phyloP scores from a whole-genome alignment of 192 early-diverging fungal genomes.

The Paraglomus occultum region DNA sequence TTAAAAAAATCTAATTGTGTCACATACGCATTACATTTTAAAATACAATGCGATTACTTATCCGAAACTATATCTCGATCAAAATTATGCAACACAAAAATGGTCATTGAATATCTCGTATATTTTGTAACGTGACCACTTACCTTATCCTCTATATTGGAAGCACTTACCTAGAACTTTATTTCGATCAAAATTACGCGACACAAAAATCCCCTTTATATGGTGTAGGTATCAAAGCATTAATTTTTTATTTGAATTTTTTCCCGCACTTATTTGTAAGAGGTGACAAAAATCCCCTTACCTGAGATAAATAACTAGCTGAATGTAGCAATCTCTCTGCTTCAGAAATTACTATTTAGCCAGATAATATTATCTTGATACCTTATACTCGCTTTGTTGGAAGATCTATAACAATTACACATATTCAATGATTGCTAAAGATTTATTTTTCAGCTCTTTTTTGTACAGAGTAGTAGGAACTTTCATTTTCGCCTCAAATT shows the following conservation, averaged over 20 bases:
- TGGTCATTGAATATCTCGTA: no score
- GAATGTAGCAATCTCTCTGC: background rate
- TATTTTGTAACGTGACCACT: no score
- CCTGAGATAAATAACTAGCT: background rate
- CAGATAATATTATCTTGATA: slow-evolving; percentile 12
- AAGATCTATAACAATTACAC: background rate
- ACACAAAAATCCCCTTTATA: slow-evolving; percentile 8
- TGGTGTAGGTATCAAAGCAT: background rate
- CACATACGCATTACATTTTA: no score
- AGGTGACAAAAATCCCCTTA: slow-evolving; percentile 7
- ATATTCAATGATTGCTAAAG: background rate
- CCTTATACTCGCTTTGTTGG: no score
- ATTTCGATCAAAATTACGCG: background rate
- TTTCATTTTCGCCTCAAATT: background rate
- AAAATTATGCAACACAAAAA: no score
- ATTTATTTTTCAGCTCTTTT: background rate
- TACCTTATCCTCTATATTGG: no score
- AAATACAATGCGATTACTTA: no score
- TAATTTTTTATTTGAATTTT: background rate
- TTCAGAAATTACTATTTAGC: slow-evolving; percentile 5
- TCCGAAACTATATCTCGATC: no score
- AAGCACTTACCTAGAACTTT: no score
- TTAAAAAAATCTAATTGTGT: no score
- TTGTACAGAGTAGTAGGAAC: slow-evolving; percentile 6
- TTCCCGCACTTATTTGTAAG: background rate